Conservation (phyloP, 2,329 filamentous ascomycete genomes). For the Paecilomyces formosus region DNA sequence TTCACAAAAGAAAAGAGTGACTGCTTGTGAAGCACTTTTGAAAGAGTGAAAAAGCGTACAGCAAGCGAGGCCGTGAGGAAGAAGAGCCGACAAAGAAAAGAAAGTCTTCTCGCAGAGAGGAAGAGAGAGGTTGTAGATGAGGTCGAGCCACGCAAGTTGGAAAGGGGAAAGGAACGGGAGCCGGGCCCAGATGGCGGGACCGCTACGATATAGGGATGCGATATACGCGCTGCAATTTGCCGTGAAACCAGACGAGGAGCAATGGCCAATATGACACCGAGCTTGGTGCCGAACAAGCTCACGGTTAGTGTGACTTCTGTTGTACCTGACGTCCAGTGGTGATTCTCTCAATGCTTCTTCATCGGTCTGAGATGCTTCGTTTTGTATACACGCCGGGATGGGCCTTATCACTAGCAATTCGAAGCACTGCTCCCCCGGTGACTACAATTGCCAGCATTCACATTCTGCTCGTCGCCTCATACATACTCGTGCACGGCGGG, state of each 20-base stretch:
- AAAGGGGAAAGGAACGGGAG: background rate
- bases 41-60: slow-evolving; percentile 16
- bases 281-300: background rate
- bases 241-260: background rate
- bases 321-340: background rate
- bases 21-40: slow-evolving; percentile 11
- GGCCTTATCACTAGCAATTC: background rate
- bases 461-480: background rate
- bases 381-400: background rate
- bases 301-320: background rate
- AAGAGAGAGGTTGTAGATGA: background rate
- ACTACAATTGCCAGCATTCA: background rate
- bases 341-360: background rate
- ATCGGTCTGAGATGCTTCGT: background rate
- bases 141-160: background rate
- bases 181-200: background rate
- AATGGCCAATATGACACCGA: background rate
- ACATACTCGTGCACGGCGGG: background rate
- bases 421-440: background rate
- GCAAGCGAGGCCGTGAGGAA: slow-evolving; percentile 6
- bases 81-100: background rate
- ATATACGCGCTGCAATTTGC: background rate
- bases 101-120: background rate
- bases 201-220: background rate
- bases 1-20: slow-evolving; percentile 8